Conservation (phyloP, 768 basidiomycete genomes). For the Rhizopogon sp. region DNA sequence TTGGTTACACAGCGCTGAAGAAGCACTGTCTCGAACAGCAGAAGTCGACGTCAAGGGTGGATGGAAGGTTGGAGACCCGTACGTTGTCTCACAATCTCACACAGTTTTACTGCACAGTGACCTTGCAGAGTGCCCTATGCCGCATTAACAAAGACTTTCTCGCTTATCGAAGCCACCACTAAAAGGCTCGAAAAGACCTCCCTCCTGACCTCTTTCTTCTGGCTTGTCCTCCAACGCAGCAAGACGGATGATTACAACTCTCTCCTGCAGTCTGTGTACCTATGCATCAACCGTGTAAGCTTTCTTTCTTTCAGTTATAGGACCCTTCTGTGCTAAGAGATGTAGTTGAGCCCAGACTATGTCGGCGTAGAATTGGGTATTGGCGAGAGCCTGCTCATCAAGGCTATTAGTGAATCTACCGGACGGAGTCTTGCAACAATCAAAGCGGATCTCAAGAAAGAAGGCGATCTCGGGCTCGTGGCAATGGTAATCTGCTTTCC, state of each 20-base stretch:
- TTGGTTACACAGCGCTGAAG: constrained; percentile 47
- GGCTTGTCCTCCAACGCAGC: constrained; percentile 86
- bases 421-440: constrained; percentile 80
- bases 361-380: constrained; percentile 93
- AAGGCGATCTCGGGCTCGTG: constrained; percentile 93
- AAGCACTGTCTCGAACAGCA: constrained; percentile 49
- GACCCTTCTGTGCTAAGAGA: constrained; percentile 1
- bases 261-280: constrained; percentile 85
- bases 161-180: constrained; percentile 88
- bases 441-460: constrained; percentile 89
- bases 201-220: constrained; percentile 80
- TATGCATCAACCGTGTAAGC: constrained; percentile 90
- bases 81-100: constrained; percentile 25
- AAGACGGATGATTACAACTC: constrained; percentile 67
- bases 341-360: constrained; percentile 90
- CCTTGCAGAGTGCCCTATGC: constrained; percentile 82
- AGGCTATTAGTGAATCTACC: constrained; percentile 92
- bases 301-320: not conserved
- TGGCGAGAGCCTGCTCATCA: constrained; percentile 90
- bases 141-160: constrained; percentile 84
- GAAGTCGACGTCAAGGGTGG: constrained; percentile 78
- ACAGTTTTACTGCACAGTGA: not conserved
- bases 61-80: constrained; percentile 86
- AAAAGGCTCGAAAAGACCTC: constrained; percentile 93
- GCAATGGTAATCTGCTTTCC: constrained; percentile 58